Evolutionary conservation across 352 stramenopile species (phyloP), one percentile per base, ranked within the genome.

Genomic region (Pythium dissimile): DNA sequence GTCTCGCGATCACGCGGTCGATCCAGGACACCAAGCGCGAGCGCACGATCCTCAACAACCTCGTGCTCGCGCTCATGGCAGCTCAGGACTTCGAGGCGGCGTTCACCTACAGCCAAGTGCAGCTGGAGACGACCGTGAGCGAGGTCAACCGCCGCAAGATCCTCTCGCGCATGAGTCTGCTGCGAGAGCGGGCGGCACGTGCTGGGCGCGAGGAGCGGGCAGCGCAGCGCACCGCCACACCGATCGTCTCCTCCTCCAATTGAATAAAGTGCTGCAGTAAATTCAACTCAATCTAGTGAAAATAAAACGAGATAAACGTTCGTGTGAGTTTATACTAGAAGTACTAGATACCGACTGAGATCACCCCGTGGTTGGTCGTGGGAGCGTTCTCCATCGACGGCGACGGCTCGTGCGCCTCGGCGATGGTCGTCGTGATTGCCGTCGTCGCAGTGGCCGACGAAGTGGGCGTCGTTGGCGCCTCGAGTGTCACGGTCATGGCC

Each of bases 21-120:
- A 86, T 92, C 37, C 69, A 80, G 12, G 81, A 92, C 47, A 72
- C 75, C 21, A 93, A 92, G 55, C 73, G 84, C 9, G 84, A 93
- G 51, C 81, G 81, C 12, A 89, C 80, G 4, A 92, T 93, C 53
- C 70, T 93, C 16, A 92, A 93, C 66, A 93, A 93, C 47, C 67
- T 93, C 10, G 80, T 93, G 35, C 80, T 93, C 16, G 79, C 84
- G 9, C 64, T 86, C 35, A 86, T 86, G 49, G 84, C 79, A 1
- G 73, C 70, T 24, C 73, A 87, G 16, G 71, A 88, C 41, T 86
- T 78, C 20, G 62, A 75, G 13, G 66, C 69, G 9, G 79, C 81
- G 27, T 74, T 89, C 44, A 49, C 57, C 20, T 88, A 79, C 58
- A 92, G 73, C 48, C 66, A 88, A 41, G 66, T 92, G 18, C 81